Evolutionary conservation across 2,329 filamentous ascomycete species (phyloP), one percentile per base, ranked within the genome.

Genomic region (Pezizomycotina sp.): DNA sequence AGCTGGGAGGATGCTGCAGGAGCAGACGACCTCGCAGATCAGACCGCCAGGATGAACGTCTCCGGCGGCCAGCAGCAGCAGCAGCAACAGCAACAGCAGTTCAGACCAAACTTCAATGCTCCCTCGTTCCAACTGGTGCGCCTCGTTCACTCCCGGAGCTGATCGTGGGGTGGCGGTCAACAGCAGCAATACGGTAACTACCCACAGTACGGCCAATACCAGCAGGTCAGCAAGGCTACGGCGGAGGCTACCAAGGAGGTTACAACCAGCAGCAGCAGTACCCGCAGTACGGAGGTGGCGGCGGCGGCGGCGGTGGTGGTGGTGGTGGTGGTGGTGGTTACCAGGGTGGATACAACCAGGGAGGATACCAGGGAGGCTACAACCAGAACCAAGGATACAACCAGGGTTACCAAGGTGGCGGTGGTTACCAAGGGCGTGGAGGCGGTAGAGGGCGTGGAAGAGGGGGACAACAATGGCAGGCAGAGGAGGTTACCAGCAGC

Each of bases 1-100:
- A 92, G 83, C 46, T 95, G 89, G 80, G 84, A 95, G 62, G 50
- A 52, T 27, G 48, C 47, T 18, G 45, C 45, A 10, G 45, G 42
- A 14, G 50, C 50, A 24, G 82, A 92, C 54, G 80, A 84, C 54
- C 74, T 75, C 53, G 66, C 75, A 36, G 74, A 71, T 46, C 76
- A 81, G 64, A 77, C 84, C 52, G 77, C 69, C 48, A 60, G 80
- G 52, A 30, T 48, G 22, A 71, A 71, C 57, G 71, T 92, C 58
- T 71, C 79, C 45, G 73, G 74, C 58, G 57, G 84, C 53, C 78
- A 77, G 57, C 63, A 64, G 34, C 58, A 60, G 46, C 48, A 47
- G 36, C 54, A 56, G 22, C 53, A 50, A 35, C 53, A 47, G 36
- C 60, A 60, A 48, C 20, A 21, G 10, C 14, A 19, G 13, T 49